Evolutionary conservation across 192 early-diverging fungal genomes (phyloP).

Genomic region (Dissophora globulifera): DNA sequence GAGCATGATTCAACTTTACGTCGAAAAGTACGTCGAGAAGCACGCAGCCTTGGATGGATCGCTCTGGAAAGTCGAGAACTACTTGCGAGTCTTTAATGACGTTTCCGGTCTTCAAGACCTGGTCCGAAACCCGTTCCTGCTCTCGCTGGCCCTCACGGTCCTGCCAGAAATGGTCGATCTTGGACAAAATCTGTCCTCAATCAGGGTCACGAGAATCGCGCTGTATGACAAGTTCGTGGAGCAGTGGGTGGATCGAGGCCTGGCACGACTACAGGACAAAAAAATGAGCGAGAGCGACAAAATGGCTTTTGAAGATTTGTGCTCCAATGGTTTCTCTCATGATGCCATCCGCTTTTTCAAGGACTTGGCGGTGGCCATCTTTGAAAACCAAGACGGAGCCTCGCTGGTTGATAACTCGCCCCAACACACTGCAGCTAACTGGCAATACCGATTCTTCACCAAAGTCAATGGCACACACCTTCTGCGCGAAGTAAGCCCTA

Average conservation of each 20-base stretch:
- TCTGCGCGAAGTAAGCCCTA: neutral
- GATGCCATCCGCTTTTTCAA: constrained; percentile 14
- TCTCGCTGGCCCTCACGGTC: constrained; percentile 4
- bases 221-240: constrained; percentile 15
- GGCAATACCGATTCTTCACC: constrained; percentile 8
- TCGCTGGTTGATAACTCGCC: constrained; percentile 5
- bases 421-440: neutral
- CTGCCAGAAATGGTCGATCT: neutral
- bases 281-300: neutral
- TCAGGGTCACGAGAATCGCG: neutral
- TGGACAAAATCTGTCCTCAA: neutral
- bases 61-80: neutral
- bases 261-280: neutral
- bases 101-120: neutral
- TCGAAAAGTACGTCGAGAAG: constrained; percentile 14
- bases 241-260: neutral
- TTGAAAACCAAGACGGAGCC: constrained; percentile 14
- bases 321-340: constrained; percentile 12
- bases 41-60: neutral
- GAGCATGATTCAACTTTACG: constrained; percentile 4
- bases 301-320: neutral
- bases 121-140: constrained; percentile 9
- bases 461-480: neutral
- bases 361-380: constrained; percentile 15
- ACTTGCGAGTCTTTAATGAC: neutral